Evolutionary conservation across 2,329 filamentous ascomycete genomes (phyloP).

Genomic region (Ploettnerulaceae sp.): DNA sequence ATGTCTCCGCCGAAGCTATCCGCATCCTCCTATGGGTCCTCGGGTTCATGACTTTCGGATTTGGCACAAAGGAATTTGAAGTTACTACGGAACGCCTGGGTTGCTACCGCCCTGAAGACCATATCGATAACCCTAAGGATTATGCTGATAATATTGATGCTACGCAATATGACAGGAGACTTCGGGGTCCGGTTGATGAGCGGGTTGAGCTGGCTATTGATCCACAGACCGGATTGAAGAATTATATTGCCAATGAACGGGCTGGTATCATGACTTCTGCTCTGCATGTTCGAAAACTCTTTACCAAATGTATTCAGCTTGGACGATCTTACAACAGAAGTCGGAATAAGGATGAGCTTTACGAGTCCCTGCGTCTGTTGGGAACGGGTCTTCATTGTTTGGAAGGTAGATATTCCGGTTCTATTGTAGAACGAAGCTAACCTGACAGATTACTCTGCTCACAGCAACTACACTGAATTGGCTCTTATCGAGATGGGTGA

Average conservation of each 20-base stretch:
- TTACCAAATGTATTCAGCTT: constrained; percentile 71
- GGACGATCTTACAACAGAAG: constrained; percentile 66
- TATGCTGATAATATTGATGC: constrained; percentile 89
- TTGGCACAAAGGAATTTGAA: constrained; percentile 78
- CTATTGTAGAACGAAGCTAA: constrained; percentile 27
- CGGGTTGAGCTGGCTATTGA: constrained; percentile 74
- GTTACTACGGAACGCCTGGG: constrained; percentile 74
- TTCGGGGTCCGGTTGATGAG: constrained; percentile 80
- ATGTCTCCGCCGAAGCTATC: constrained; percentile 85
- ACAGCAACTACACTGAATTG: constrained; percentile 90
- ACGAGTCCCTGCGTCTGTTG: constrained; percentile 80
- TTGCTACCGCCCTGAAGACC: constrained; percentile 50
- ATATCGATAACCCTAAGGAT: constrained; percentile 75
- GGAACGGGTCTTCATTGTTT: constrained; percentile 88
- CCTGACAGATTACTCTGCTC: constrained; percentile 70
- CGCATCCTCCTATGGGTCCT: constrained; percentile 83
- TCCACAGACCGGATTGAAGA: constrained; percentile 73
- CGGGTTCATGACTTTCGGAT: constrained; percentile 85
- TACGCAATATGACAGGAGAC: constrained; percentile 70
- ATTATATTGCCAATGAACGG: constrained; percentile 87
- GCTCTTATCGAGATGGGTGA: constrained; percentile 84
- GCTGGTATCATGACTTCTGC: constrained; percentile 77
- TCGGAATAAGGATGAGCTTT: constrained; percentile 68
- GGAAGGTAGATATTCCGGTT: constrained; percentile 43
- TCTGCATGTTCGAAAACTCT: constrained; percentile 67